phyloP scores from a whole-genome alignment of 768 basidiomycete genomes.

The Mycena haematopus region DNA sequence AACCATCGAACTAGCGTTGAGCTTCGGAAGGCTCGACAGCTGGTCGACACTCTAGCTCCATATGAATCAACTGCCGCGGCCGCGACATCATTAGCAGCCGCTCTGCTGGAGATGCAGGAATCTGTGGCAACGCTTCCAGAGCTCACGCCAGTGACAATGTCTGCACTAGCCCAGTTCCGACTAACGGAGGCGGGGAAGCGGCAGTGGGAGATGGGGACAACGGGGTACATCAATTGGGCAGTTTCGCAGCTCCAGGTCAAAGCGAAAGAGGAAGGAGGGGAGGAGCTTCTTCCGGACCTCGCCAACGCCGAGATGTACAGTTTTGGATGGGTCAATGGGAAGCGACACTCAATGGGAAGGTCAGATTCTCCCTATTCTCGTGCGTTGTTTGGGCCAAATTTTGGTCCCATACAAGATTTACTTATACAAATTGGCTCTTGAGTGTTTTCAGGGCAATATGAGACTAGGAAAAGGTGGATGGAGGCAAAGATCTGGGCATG shows the following conservation, averaged over 20 bases:
- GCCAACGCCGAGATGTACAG: slow-evolving; percentile 23
- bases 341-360: too few relatives aligned
- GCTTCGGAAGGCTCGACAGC: slow-evolving; percentile 52
- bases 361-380: too few relatives aligned
- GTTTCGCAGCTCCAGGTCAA: slow-evolving; percentile 56
- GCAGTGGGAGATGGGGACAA: slow-evolving; percentile 77
- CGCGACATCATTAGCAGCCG: slow-evolving; percentile 4
- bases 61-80: slow-evolving; percentile 27
- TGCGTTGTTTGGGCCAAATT: too few relatives aligned
- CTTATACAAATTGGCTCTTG: too few relatives aligned
- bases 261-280: slow-evolving; percentile 33
- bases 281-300: slow-evolving; percentile 25
- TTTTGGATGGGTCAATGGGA: too few relatives aligned
- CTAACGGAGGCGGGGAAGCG: slow-evolving; percentile 67
- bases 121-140: slow-evolving; percentile 57
- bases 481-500: too few relatives aligned
- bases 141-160: slow-evolving; percentile 45
- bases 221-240: slow-evolving; percentile 84
- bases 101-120: slow-evolving; percentile 47
- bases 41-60: slow-evolving; percentile 44
- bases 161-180: slow-evolving; percentile 44
- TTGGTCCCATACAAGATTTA: too few relatives aligned
- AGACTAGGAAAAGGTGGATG: too few relatives aligned
- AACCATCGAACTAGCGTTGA: slow-evolving; percentile 53
- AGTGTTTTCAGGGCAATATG: too few relatives aligned